Evolutionary conservation across 164 flowering plant genomes (phyloP).

Genomic region (Tinospora cordifolia): DNA sequence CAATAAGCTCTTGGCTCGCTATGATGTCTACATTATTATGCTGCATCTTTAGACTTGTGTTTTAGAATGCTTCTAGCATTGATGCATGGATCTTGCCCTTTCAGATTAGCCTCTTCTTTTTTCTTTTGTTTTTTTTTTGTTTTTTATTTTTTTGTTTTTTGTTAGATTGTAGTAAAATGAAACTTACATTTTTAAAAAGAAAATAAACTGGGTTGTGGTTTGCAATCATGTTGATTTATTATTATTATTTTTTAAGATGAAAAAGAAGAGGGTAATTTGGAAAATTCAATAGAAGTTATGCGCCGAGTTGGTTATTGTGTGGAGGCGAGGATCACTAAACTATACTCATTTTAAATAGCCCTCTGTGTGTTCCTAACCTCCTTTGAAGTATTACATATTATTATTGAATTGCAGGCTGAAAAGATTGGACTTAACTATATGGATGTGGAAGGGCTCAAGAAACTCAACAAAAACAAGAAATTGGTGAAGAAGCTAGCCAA

Average conservation of each 20-base stretch:
- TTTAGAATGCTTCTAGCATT: background rate
- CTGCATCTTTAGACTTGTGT: background rate
- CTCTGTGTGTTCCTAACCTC: background rate
- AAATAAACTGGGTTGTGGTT: too few relatives aligned
- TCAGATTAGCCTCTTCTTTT: background rate
- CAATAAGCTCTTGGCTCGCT: conserved; percentile 17
- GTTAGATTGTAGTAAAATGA: too few relatives aligned
- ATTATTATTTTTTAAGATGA: too few relatives aligned
- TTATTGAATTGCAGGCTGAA: conserved; percentile 35
- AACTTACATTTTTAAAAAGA: too few relatives aligned
- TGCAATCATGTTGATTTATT: too few relatives aligned
- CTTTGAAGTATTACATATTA: background rate
- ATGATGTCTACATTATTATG: conserved; percentile 11
- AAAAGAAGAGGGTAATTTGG: too few relatives aligned
- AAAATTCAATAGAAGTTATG: too few relatives aligned
- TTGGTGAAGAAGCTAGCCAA: conserved; percentile 58
- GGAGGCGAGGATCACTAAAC: background rate
- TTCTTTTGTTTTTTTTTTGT: too few relatives aligned
- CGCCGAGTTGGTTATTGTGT: too few relatives aligned
- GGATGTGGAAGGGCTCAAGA: conserved; percentile 63
- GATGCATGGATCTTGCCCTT: background rate
- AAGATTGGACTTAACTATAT: conserved; percentile 51
- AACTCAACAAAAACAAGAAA: conserved; percentile 63
- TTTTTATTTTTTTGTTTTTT: too few relatives aligned
- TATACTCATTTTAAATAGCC: background rate